A percentile compares a stretch with the other conserved stretches of the same genome.
These are phyloP conservation scores for Suhomyces bribrorum DNA, from an alignment of 1,139 yeast species.

Conservation along the genomic window DNA sequence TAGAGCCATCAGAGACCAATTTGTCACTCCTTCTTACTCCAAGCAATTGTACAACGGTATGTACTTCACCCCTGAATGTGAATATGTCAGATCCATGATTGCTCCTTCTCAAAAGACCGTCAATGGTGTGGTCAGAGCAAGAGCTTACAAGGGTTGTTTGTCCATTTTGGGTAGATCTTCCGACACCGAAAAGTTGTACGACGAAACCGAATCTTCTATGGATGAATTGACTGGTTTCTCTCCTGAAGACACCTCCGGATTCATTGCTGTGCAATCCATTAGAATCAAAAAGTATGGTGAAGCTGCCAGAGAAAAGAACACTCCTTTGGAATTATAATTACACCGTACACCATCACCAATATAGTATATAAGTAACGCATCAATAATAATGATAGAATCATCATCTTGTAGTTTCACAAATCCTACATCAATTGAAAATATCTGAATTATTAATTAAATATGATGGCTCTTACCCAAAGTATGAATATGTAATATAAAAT, in stretches of 20 bases:
- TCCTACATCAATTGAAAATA: no score
- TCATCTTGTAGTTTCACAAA: conserved; percentile 1
- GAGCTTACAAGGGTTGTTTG: conserved; percentile 89
- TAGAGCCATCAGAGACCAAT: conserved; percentile 92
- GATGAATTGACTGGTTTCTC: conserved; percentile 97
- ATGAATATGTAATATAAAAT: no score
- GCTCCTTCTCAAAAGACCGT: conserved; percentile 92
- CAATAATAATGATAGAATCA: conserved; percentile 4
- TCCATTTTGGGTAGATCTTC: conserved; percentile 90
- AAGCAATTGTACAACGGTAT: conserved; percentile 93
- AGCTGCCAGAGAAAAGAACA: conserved; percentile 80
- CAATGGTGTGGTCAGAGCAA: conserved; percentile 92
- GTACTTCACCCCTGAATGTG: conserved; percentile 98
- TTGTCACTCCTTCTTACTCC: conserved; percentile 91
- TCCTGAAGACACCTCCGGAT: conserved; percentile 96
- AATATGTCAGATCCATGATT: conserved; percentile 90
- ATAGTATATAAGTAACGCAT: not conserved
- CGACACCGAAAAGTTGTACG: conserved; percentile 92
- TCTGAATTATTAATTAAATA: no score
- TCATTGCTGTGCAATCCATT: conserved; percentile 96
- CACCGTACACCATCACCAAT: not conserved
- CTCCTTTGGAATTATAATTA: conserved; percentile 31
- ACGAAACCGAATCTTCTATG: conserved; percentile 98
- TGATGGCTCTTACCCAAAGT: no score
- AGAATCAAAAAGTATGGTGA: conserved; percentile 98